phyloP scores from a whole-genome alignment of 2,329 filamentous ascomycete species.

The Fusarium chuoi region DNA sequence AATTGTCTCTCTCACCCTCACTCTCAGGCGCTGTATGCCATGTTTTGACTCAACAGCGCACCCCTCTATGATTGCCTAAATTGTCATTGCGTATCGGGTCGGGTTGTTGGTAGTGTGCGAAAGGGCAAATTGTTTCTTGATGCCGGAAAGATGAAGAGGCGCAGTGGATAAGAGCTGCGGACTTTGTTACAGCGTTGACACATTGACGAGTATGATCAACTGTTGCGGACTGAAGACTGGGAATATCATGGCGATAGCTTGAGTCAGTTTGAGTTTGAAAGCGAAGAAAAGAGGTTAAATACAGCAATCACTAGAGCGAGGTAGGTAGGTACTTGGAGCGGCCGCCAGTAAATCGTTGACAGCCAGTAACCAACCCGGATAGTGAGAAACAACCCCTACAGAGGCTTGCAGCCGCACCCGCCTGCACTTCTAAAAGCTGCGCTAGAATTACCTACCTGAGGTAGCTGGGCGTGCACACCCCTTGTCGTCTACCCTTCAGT shows the following conservation, averaged over 20 bases:
- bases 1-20: not conserved
- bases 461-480: slow-evolving; percentile 10
- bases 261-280: slow-evolving; percentile 3
- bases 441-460: slow-evolving; percentile 19
- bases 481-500: slow-evolving; percentile 28
- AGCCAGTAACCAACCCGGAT: not conserved
- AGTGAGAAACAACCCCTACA: slow-evolving; percentile 14
- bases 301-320: not conserved
- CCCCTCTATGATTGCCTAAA: slow-evolving; percentile 4
- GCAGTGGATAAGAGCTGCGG: slow-evolving; percentile 3
- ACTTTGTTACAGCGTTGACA: slow-evolving; percentile 7
- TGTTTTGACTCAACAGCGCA: not conserved
- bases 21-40: not conserved
- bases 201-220: not conserved
- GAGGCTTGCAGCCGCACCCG: slow-evolving; percentile 28
- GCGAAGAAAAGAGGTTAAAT: not conserved
- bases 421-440: slow-evolving; percentile 21
- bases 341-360: slow-evolving; percentile 23
- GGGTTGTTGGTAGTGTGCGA: slow-evolving; percentile 38
- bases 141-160: not conserved
- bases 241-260: not conserved
- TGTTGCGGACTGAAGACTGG: not conserved
- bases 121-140: not conserved
- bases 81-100: slow-evolving; percentile 27
- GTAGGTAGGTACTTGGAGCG: slow-evolving; percentile 9